Evolutionary conservation across 179 eudicot genomes (phyloP).

Genomic region (Patellifolia procumbens): DNA sequence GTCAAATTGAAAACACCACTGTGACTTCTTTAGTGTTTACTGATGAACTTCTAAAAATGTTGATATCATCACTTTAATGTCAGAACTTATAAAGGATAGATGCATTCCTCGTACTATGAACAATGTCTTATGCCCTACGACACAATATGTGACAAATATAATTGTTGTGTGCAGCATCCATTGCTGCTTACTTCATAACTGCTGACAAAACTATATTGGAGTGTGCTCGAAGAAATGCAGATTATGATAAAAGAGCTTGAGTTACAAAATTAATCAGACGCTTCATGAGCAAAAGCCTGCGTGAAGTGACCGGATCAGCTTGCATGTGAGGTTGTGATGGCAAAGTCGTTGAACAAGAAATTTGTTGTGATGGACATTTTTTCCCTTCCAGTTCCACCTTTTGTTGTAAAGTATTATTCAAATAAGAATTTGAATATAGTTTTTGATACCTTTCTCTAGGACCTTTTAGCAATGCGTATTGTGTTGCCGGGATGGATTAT

Average conservation of each 20-base stretch:
- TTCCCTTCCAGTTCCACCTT: neutral
- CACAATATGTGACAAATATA: neutral
- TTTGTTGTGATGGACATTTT: neutral
- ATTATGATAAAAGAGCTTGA: constrained; percentile 40
- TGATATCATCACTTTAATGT: neutral
- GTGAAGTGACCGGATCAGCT: neutral
- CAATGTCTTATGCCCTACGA: neutral
- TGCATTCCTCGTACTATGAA: neutral
- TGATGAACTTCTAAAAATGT: too few relatives aligned
- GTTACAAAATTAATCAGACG: neutral
- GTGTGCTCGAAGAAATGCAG: constrained; percentile 75
- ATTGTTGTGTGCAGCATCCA: constrained; percentile 56
- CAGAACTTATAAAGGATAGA: neutral
- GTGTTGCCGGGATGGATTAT: neutral
- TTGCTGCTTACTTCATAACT: constrained; percentile 79
- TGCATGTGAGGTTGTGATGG: neutral
- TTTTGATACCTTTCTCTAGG: neutral
- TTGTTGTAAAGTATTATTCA: neutral
- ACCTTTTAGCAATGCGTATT: neutral
- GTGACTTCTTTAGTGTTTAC: neutral
- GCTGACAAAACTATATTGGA: constrained; percentile 82
- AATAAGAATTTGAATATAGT: neutral
- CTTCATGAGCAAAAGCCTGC: neutral
- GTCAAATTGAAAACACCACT: neutral
- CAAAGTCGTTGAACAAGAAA: neutral